Evolutionary conservation across 2,329 filamentous ascomycete genomes (phyloP), one percentile per base, ranked within the genome.

Genomic region (Torrubiellomyces zombiae): DNA sequence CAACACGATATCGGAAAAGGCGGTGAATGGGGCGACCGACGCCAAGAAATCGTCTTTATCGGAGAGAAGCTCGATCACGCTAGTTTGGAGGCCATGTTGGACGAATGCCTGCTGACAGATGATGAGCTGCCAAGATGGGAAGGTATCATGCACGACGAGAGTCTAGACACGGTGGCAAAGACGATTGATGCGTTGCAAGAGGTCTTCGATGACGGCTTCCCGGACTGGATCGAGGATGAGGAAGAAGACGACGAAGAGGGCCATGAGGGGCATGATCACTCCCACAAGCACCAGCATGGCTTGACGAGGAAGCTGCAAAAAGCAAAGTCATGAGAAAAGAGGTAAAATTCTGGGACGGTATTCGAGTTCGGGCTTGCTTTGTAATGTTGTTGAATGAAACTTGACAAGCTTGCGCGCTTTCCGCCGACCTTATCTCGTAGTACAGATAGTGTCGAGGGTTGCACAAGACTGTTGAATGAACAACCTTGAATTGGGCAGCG

Each of bases 31-130:
- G 75, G 72, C 1, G 75, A 81, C 35, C 57, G 75, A 2, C 56
- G 75, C 3, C 75, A 81, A 41, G 75, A 81, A 43, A 43, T 81
- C 6, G 75, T 81, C 3, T 76, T 81, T 31, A 80, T 82, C 29
- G 75, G 75, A 0, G 72, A 79, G 44, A 57, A 58, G 5, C 53
- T 81, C 9, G 57, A 77, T 24, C 39, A 55, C 2, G 39, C 43
- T 5, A 56, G 51, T 0, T 49, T 81, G 10, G 62, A 58, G 14
- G 47, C 44, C 4, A 42, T 60, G 17, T 43, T 81, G 4, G 67
- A 81, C 37, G 46, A 43, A 2, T 79, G 74, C 37, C 42, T 80
- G 14, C 43, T 81, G 3, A 58, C 59, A n/a, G 63, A 74, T 13
- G 43, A 43, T 0, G 75, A 81, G 45, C 64, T 62, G 40, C 42